Evolutionary conservation across 139 green algal species (phyloP), one percentile per base, ranked within the genome.

Genomic region (Asterochloris sp.): DNA sequence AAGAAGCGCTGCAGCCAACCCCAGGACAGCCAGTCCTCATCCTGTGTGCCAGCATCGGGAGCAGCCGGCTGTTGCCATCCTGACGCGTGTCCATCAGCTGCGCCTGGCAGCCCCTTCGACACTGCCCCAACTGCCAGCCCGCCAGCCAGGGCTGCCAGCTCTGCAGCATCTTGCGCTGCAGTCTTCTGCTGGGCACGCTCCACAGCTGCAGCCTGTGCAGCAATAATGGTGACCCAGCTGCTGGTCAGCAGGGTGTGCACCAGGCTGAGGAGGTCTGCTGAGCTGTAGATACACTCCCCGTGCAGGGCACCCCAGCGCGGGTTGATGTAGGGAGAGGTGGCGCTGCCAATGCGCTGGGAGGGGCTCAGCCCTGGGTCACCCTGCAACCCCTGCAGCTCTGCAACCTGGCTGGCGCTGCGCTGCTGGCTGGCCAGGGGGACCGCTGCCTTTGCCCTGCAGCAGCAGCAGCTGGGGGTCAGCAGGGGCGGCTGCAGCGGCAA

Each of bases 1-100:
- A 91, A 88, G 61, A 91, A 89, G 10, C 27, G 74, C 62, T 88
- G 76, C 69, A 93, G 79, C 88, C 85, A 89, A 11, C 29, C 78
- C 16, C 80, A 90, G 69, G 10, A 88, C 66, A 68, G 54, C 74
- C 69, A 69, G 24, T 12, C 21, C 75, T 13, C 28, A 23, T 26
- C 47, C 21, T 54, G 38, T 54, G 38, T 54, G 38, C 38, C 38
- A 6, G 38, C 38, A 54, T 2, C 38, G 38, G 38, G 38, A 54
- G 38, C 38, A 6, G 38, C 38, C 38, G 38, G 38, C 38, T 6
- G 38, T 54, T 54, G 38, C 38, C 38, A 10, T 6, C 2, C 38
- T 54, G 38, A 2, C 38, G 38, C 38, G 38, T 54, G 4, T 6
- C 38, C 38, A 54, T 54, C 4, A 54, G 38, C 38, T 54, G 38